phyloP scores from a whole-genome alignment of 2,329 filamentous ascomycete genomes.

The Venturia oleaginea region DNA sequence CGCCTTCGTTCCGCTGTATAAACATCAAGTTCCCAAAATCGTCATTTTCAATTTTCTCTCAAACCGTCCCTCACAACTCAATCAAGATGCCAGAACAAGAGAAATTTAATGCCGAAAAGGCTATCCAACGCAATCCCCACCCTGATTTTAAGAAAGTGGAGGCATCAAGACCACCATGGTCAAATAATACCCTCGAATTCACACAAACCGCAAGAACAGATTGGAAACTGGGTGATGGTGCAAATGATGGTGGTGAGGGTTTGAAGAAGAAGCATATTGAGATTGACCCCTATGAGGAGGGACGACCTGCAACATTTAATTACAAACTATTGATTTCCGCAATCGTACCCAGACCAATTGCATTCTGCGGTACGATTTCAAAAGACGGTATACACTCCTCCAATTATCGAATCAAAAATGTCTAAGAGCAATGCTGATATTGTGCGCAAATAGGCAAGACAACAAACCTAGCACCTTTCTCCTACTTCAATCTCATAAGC shows the following conservation, averaged over 20 bases:
- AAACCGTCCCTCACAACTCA: neutral
- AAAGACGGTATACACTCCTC: conserved; percentile 44
- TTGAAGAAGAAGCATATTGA: conserved; percentile 54
- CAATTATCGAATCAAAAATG: too few species aligned
- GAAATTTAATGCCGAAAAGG: conserved; percentile 34
- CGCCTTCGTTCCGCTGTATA: neutral
- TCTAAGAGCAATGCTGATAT: neutral
- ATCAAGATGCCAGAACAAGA: neutral
- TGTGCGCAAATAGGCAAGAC: conserved; percentile 21
- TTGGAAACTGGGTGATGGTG: conserved; percentile 59
- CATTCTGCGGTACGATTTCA: conserved; percentile 49
- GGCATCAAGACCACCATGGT: conserved; percentile 52
- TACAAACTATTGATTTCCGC: conserved; percentile 87
- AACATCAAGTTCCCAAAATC: neutral
- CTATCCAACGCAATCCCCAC: conserved; percentile 52
- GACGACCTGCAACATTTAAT: conserved; percentile 60
- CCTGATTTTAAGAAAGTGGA: conserved; percentile 68
- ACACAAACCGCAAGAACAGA: conserved; percentile 55
- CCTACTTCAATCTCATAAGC: conserved; percentile 73
- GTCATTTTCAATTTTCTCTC: neutral
- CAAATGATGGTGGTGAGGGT: conserved; percentile 46
- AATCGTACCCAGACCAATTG: conserved; percentile 74
- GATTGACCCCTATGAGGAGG: conserved; percentile 72
- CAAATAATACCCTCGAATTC: conserved; percentile 39
- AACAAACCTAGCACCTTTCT: conserved; percentile 79